Evolutionary conservation across 2,329 filamentous ascomycete species (phyloP).

Genomic region (Neonectria hederae): DNA sequence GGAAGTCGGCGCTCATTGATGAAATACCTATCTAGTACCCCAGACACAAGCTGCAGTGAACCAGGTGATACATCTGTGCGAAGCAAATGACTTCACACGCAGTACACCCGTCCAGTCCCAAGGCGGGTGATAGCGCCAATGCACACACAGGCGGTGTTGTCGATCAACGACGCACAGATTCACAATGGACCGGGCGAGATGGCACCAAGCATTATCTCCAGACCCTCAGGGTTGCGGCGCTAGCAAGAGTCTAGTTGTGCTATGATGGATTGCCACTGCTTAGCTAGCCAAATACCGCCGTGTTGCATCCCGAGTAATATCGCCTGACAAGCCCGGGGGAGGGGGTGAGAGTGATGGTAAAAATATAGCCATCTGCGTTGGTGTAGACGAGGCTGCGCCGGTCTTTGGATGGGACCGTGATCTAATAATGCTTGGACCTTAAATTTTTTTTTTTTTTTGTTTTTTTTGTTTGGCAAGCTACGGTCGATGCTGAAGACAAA

Average conservation of each 20-base stretch:
- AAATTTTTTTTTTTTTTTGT: too few species aligned
- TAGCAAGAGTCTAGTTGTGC: background rate
- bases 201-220: background rate
- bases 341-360: background rate
- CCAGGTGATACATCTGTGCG: background rate
- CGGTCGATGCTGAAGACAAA: too few species aligned
- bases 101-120: background rate
- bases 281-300: background rate
- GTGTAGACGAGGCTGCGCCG: background rate
- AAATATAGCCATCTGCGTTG: background rate
- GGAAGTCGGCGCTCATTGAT: background rate
- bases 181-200: background rate
- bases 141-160: constrained; percentile 1
- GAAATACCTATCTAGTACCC: background rate
- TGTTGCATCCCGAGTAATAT: background rate
- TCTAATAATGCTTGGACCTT: background rate
- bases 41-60: background rate
- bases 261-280: background rate
- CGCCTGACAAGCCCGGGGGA: background rate
- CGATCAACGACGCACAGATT: background rate
- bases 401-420: background rate
- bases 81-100: background rate
- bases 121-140: background rate
- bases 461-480: background rate
- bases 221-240: background rate